These are phyloP conservation scores for Madurella fahalii DNA, from an alignment of 2,329 filamentous ascomycete genomes.

Conservation along the genomic window DNA sequence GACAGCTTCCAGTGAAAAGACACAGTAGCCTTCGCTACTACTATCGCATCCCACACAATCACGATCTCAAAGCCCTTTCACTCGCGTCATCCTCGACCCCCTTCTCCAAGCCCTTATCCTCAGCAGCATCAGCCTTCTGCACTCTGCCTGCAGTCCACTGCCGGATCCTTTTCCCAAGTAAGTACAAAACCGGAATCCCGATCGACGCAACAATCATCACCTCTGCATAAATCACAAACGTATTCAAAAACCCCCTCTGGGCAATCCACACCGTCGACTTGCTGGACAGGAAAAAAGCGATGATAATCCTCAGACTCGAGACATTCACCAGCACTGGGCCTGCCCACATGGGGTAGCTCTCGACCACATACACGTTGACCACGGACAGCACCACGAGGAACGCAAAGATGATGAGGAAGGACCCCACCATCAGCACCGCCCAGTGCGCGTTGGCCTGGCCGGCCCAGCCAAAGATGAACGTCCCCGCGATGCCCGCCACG, in stretches of 20 bases:
- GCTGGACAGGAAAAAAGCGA: constrained; percentile 30
- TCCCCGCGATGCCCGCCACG: constrained; percentile 27
- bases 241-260: constrained; percentile 26
- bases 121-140: not conserved
- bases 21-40: too few species aligned
- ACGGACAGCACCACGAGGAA: constrained; percentile 28
- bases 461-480: constrained; percentile 32
- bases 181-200: constrained; percentile 27
- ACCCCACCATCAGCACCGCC: constrained; percentile 27
- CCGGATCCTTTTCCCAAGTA: constrained; percentile 27
- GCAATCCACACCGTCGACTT: constrained; percentile 29
- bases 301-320: constrained; percentile 30
- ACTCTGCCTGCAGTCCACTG: constrained; percentile 30
- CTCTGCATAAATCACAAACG: constrained; percentile 32
- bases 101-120: too few species aligned
- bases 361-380: constrained; percentile 32
- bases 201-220: constrained; percentile 30
- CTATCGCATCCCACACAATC: too few species aligned
- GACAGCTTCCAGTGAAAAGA: too few species aligned
- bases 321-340: constrained; percentile 34
- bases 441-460: constrained; percentile 28
- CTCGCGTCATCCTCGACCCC: not conserved
- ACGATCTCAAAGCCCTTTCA: not conserved
- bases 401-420: constrained; percentile 30
- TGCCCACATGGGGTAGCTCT: constrained; percentile 33